Evolutionary conservation across 2,329 filamentous ascomycete genomes (phyloP), one percentile per base, ranked within the genome.

Genomic region (Beauveria pseudobassiana): DNA sequence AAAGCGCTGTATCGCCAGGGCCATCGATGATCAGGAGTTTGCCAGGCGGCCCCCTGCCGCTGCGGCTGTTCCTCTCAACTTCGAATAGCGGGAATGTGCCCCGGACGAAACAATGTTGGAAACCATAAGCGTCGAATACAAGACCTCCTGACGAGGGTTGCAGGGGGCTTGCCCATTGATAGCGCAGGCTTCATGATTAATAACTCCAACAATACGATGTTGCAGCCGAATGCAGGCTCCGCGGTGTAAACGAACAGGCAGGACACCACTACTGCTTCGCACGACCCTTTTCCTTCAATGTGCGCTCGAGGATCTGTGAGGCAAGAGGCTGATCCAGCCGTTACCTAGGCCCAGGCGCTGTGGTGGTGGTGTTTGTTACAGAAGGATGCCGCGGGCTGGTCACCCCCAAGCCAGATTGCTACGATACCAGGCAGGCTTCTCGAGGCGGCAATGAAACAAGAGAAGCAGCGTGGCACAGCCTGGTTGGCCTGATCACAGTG

Each of bases 401-500:
- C 3, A 48, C 16, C 14, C 14, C 4, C 14, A n/a, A 26, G 22
- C 45, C 20, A 20, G 30, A 20, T n/a, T 28, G 10, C 16, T 20
- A 50, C 8, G 14, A 38, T 43, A 34, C n/a, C 55, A 49, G 38
- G 24, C 40, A 28, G 16, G 22, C 9, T 20, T 43, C 38, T n/a
- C 34, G 43, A 57, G 5, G 43, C 28, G 34, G 12, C 34, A 38
- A 38, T 49, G 55, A 49, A 42, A 58, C 53, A 45, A 14, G 12
- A 30, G 5, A 26, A 28, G 30, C 20, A 28, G 57, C 57, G 57
- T 59, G 57, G 48, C 57, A 52, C n/a, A 26, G 38, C 57, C 22
- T 59, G 57, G 57, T 59, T 59, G 57, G 57, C 57, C 38, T 38
- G 49, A 34, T 43, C 38, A 12, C 38, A 30, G 38, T 58, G 55